These are phyloP conservation scores for Collybia nuda DNA, from an alignment of 768 basidiomycete species.

Conservation along the genomic window DNA sequence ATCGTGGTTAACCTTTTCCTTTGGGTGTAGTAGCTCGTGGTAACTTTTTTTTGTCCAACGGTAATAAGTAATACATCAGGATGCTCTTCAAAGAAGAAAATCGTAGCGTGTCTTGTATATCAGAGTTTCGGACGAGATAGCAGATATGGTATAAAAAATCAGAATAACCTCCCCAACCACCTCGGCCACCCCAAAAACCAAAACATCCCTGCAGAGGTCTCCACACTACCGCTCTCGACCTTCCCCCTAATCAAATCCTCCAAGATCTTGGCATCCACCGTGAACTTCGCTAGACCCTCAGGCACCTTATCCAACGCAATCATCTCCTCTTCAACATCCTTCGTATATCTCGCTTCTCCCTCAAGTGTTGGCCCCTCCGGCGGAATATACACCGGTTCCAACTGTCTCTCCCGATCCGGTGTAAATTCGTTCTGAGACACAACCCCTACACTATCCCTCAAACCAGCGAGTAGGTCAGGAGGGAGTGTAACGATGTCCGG, in stretches of 20 bases:
- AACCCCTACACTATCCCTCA: constrained; percentile 14
- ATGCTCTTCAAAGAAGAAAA: not conserved
- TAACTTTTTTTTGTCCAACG: too few relatives aligned
- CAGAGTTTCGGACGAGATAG: not conserved
- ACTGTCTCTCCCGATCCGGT: not conserved
- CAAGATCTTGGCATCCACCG: constrained; percentile 27
- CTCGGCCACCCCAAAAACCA: too few relatives aligned
- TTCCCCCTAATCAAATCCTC: constrained; percentile 20
- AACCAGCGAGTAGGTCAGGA: constrained; percentile 27
- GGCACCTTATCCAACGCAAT: constrained; percentile 33
- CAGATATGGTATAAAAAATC: too few relatives aligned
- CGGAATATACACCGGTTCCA: constrained; percentile 10
- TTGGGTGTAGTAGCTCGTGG: too few relatives aligned
- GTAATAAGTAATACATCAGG: too few relatives aligned
- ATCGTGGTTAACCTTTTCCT: too few relatives aligned
- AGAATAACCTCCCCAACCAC: not conserved
- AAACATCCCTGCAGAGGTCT: not conserved
- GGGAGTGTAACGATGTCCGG: constrained; percentile 34
- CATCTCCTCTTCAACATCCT: constrained; percentile 21
- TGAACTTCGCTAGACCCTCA: constrained; percentile 33
- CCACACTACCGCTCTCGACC: constrained; percentile 3
- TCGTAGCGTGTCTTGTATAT: not conserved
- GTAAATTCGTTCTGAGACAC: too few relatives aligned
- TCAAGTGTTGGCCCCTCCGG: constrained; percentile 6
- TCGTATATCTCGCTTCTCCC: constrained; percentile 17